Evolutionary conservation across 2,329 filamentous ascomycete species (phyloP).

Genomic region (Paraconiothyrium sp.): DNA sequence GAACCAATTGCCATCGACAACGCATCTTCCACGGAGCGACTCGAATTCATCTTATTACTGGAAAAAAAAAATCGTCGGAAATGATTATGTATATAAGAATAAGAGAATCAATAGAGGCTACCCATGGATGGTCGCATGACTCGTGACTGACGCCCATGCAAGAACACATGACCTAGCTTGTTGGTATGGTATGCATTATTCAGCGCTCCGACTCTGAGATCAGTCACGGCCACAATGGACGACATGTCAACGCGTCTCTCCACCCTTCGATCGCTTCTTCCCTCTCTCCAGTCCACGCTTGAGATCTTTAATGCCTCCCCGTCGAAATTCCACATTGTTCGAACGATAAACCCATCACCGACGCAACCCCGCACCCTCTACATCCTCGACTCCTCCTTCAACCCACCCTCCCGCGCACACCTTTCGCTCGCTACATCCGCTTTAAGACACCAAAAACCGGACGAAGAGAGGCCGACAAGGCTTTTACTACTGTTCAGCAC

Average conservation of each 20-base stretch:
- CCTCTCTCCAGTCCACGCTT: slow-evolving; percentile 45
- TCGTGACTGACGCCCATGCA: neutral
- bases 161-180: neutral
- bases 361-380: slow-evolving; percentile 60
- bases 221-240: slow-evolving; percentile 20
- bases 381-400: slow-evolving; percentile 73
- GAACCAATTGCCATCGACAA: too few species aligned
- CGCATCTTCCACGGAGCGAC: too few species aligned
- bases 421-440: slow-evolving; percentile 64
- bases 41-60: too few species aligned
- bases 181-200: neutral
- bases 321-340: slow-evolving; percentile 47
- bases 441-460: slow-evolving; percentile 50
- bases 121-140: neutral
- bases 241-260: slow-evolving; percentile 43
- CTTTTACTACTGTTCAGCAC: slow-evolving; percentile 69
- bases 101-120: too few species aligned
- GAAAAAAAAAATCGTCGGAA: too few species aligned
- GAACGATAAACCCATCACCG: slow-evolving; percentile 43
- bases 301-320: slow-evolving; percentile 44
- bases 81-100: too few species aligned
- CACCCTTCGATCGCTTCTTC: slow-evolving; percentile 37
- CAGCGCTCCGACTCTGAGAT: neutral
- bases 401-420: slow-evolving; percentile 70
- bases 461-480: slow-evolving; percentile 53